Evolutionary conservation across 768 basidiomycete genomes (phyloP), one percentile per base, ranked within the genome.

Genomic region (Tylopilus cervinicoccineus): DNA sequence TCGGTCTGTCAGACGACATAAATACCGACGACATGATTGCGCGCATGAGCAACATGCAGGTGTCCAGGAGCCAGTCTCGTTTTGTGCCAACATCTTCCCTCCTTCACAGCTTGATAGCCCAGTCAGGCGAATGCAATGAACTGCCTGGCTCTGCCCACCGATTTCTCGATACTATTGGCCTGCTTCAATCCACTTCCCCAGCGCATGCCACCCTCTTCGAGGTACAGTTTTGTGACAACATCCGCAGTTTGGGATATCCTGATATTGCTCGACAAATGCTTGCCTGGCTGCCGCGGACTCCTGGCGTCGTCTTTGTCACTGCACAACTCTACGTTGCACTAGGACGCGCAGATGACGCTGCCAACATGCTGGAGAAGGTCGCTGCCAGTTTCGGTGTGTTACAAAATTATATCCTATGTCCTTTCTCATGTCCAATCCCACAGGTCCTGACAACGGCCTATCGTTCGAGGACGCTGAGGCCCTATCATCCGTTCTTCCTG

Each of bases 251-350:
- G 44, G 85, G 83, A 14, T 84, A 86, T 58, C 71, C 75, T 48
- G 74, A 78, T 49, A 72, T 79, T 29, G 75, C 87, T 2, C 68
- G 76, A 42, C 84, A 86, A 51, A 71, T 88, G 47, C 68, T 90
- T 38, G 80, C 80, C 20, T 87, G 87, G 81, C 76, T 93, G 23
- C 92, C 93, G 11, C 72, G 84, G 39, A 86, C 86, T 14, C 81
- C 92, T 23, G 88, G 80, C 4, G 81, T 82, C 41, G 76, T 77
- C 26, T 95, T 90, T 64, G 78, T 94, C 32, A 76, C 79, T 32
- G 83, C 83, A 6, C 74, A 83, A 53, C 70, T 91, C 7, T 80
- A 78, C 73, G 65, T 92, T 38, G 75, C 79, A 53, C 67, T 80
- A 27, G 83, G 86, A 5, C 78, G 83, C 29, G 70, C 77, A 23